These are phyloP conservation scores for Aureobasidium sp. DNA, from an alignment of 2,329 filamentous ascomycete species.

Conservation along the genomic window DNA sequence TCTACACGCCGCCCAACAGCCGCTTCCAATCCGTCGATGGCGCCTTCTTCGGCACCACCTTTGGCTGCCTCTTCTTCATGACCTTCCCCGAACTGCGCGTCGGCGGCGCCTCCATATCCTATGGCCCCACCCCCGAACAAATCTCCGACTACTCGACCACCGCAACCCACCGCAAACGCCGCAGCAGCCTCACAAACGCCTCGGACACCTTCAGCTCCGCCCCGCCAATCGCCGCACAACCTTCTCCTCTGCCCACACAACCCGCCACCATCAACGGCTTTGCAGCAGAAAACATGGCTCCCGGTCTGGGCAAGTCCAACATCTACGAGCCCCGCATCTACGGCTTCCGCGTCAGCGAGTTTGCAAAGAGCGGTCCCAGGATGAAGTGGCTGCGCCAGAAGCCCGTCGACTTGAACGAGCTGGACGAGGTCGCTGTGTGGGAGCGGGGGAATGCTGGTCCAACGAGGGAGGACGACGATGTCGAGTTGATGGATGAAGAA, in stretches of 20 bases:
- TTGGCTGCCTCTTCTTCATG: constrained; percentile 94
- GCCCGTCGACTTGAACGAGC: constrained; percentile 68
- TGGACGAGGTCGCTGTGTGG: constrained; percentile 62
- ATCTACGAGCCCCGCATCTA: constrained; percentile 97
- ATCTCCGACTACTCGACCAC: constrained; percentile 6
- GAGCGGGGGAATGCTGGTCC: constrained; percentile 30
- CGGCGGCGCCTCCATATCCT: constrained; percentile 30
- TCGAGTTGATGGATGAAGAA: constrained; percentile 17
- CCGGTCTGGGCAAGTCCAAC: constrained; percentile 71
- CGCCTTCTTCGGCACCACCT: constrained; percentile 96
- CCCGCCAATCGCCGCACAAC: constrained; percentile 20
- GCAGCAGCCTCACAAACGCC: constrained; percentile 19
- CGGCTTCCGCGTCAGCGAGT: constrained; percentile 88
- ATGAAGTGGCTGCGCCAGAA: constrained; percentile 95
- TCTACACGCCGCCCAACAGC: constrained; percentile 95
- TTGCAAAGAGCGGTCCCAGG: constrained; percentile 79
- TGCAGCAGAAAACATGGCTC: constrained; percentile 77
- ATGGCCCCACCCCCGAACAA: constrained; percentile 17
- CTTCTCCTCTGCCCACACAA: constrained; percentile 34
- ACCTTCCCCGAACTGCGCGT: constrained; percentile 96
- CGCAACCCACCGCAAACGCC: constrained; percentile 14
- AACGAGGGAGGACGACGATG: constrained; percentile 33
- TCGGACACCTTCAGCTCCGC: constrained; percentile 6
- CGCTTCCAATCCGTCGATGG: constrained; percentile 96
- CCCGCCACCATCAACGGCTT: constrained; percentile 71